A percentile compares a stretch with the other conserved stretches of the same genome.
Evolutionary conservation across 371 early-diverging fungal genomes (phyloP).

Genomic region (Haplosporangium sp.): DNA sequence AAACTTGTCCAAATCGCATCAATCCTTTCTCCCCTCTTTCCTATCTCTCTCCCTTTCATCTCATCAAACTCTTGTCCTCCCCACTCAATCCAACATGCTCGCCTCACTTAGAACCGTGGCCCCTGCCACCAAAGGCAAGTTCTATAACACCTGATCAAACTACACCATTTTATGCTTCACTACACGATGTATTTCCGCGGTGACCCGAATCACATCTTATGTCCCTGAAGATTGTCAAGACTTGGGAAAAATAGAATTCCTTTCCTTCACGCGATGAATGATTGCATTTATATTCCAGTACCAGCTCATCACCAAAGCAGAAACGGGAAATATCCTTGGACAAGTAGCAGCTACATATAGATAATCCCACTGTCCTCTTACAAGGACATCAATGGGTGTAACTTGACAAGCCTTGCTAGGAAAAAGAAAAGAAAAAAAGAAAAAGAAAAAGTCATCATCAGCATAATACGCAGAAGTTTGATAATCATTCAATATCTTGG

Average conservation of each 20-base stretch:
- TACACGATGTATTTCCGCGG: neutral
- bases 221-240: neutral
- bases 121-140: constrained; percentile 54
- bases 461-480: neutral
- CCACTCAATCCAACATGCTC: constrained; percentile 41
- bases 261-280: constrained; percentile 2
- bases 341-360: neutral
- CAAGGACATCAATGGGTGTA: neutral
- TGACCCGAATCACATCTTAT: neutral
- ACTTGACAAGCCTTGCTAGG: neutral
- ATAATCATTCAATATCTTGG: neutral
- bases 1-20: constrained; percentile 8
- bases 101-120: constrained; percentile 48
- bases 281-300: neutral
- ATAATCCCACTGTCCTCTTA: neutral
- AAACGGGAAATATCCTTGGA: neutral
- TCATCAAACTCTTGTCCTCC: constrained; percentile 13
- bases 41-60: constrained; percentile 2
- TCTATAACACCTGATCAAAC: neutral
- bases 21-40: constrained; percentile 7
- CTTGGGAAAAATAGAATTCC: constrained; percentile 1
- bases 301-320: neutral
- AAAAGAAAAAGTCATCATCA: neutral
- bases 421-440: neutral
- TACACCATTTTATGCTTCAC: neutral